Evolutionary conservation across 108 stramenopile species (phyloP).

Genomic region (Fragilariopsis cylindrus): DNA sequence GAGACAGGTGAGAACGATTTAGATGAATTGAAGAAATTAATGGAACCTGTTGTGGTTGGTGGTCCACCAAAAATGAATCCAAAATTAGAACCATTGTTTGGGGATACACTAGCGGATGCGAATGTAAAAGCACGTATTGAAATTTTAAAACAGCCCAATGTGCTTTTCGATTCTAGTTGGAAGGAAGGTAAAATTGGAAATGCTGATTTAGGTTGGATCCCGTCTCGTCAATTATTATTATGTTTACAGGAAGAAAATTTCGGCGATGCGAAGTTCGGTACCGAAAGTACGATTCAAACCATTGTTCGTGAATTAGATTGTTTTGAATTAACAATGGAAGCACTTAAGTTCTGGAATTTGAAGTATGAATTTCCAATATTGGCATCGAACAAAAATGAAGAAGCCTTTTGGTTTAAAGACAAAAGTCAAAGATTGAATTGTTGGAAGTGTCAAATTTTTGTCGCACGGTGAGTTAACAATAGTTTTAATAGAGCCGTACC

Average conservation of each 20-base stretch:
- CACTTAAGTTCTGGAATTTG: constrained; percentile 2
- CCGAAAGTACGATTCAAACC: neutral
- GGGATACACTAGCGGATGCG: neutral
- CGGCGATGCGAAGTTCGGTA: neutral
- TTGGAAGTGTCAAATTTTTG: neutral
- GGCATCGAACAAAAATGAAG: neutral
- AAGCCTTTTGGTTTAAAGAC: neutral
- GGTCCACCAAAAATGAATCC: neutral
- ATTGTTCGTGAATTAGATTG: constrained; percentile 3
- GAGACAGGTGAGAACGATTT: constrained; percentile 5
- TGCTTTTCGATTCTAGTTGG: neutral
- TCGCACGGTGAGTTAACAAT: neutral
- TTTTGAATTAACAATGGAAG: neutral
- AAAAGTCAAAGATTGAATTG: neutral
- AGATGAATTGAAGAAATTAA: constrained; percentile 1
- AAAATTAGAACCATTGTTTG: neutral
- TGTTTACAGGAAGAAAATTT: neutral
- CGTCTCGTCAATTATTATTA: neutral
- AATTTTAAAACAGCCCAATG: neutral
- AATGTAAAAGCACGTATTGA: neutral
- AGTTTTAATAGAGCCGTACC: neutral
- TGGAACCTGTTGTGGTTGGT: neutral
- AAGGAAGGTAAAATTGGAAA: constrained; percentile 2
- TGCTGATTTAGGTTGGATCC: constrained; percentile 3
- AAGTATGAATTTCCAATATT: neutral